Percentiles rank a stretch among this genome's conserved stretches.
Conservation (phyloP, 1,284 basidiomycete genomes). For the Ceratobasidium sp. region DNA sequence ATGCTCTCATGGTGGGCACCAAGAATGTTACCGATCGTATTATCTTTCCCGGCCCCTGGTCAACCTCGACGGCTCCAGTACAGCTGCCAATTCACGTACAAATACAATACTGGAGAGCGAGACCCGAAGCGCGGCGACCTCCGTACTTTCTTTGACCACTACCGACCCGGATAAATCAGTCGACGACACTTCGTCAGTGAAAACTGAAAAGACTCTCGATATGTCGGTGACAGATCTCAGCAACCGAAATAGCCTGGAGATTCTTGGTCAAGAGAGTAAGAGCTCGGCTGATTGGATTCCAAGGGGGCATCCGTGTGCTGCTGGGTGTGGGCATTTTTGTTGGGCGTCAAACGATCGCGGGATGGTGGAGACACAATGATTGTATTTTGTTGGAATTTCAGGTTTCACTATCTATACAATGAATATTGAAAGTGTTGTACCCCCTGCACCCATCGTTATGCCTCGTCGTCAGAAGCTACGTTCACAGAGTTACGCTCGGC, state of each 20-base stretch:
- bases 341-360: constrained; percentile 63
- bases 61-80: constrained; percentile 56
- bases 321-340: constrained; percentile 75
- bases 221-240: constrained; percentile 35
- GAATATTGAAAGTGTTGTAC: background rate
- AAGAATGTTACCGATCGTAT: constrained; percentile 75
- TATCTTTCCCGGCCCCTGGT: constrained; percentile 70
- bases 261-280: constrained; percentile 33
- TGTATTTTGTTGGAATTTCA: background rate
- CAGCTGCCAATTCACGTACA: constrained; percentile 42
- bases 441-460: background rate
- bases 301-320: constrained; percentile 69
- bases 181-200: constrained; percentile 39
- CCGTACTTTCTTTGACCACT: constrained; percentile 16
- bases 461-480: too few species aligned
- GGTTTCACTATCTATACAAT: background rate
- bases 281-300: constrained; percentile 40
- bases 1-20: constrained; percentile 82
- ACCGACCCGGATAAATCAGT: constrained; percentile 30
- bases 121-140: constrained; percentile 27
- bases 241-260: constrained; percentile 37
- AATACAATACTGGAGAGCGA: constrained; percentile 42
- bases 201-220: constrained; percentile 39
- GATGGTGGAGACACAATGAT: background rate
- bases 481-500: background rate